These are phyloP conservation scores for Trametes pubescens DNA, from an alignment of 1,284 basidiomycete species.

Conservation along the genomic window DNA sequence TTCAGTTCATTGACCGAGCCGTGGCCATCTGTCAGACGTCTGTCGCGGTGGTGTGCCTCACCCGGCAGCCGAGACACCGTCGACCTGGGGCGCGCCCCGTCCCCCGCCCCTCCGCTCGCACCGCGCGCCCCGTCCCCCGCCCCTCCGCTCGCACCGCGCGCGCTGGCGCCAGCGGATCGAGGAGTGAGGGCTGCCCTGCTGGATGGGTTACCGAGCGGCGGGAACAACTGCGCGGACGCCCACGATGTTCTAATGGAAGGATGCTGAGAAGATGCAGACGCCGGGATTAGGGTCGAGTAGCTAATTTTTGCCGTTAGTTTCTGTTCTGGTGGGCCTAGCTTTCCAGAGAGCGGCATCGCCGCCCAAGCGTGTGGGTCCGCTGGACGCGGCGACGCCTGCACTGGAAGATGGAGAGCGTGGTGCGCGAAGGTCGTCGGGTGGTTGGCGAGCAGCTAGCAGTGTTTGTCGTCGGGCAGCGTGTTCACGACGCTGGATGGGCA, in stretches of 20 bases:
- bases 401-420: not conserved
- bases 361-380: conserved; percentile 11
- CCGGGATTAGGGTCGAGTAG: conserved; percentile 4
- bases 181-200: not conserved
- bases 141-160: no score
- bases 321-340: conserved; percentile 20
- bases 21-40: not conserved
- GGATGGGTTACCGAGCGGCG: not conserved
- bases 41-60: conserved; percentile 1
- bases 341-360: conserved; percentile 20
- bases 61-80: not conserved
- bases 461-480: conserved; percentile 8
- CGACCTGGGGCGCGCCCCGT: not conserved
- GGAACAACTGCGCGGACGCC: conserved; percentile 13
- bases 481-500: not conserved
- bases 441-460: not conserved
- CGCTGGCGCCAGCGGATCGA: no score
- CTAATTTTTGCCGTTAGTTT: conserved; percentile 28
- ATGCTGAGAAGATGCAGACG: no score
- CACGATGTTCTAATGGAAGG: conserved; percentile 7
- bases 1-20: not conserved
- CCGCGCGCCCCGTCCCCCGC: not conserved
- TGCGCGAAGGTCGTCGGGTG: not conserved
- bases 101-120: not conserved
- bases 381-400: conserved; percentile 5